Evolutionary conservation across 805 yeast species (phyloP), one percentile per base, ranked within the genome.

Genomic region (Candida palmyrensis): DNA sequence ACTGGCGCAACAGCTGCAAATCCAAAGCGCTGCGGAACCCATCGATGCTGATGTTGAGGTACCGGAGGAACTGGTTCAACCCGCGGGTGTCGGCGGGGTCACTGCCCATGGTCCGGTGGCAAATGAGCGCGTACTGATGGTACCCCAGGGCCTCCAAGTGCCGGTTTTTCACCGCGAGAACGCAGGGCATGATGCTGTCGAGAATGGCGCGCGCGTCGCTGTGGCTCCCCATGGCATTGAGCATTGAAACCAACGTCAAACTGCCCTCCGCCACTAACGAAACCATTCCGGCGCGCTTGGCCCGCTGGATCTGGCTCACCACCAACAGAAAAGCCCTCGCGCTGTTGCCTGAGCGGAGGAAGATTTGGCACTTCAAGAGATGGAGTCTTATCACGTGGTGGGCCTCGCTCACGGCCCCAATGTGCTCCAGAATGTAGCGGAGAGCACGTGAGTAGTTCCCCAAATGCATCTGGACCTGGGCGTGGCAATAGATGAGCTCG

Each of bases 271-370:
- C 60, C 1, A 67, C 51, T 6, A 72, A 48, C 0, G 70, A 49
- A 3, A 62, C 51, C 34, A 73, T 62, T 2, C 80, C 75, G 6
- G 71, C 60, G 3, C 51, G 47, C 14, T 66, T 63, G 0, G 82
- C 72, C 9, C 63, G 45, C 29, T 70, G 66, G 2, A 81, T 52
- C 32, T 76, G 65, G 39, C 73, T 74, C 5, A 73, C 48, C 0
- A 78, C 45, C 13, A 69, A 47, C 1, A 81, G 68, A 6, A 80
- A 41, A 0, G 73, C 75, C 36, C 81, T 62, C 7, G 69, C 51
- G 10, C 77, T 72, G 4, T 65, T 53, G 0, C 73, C 68, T 11
- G 70, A 50, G 4, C 54, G 43, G 16, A 68, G 43, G 37, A 76
- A 53, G 1, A 75, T 59, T 10, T 57, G 45, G 27, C 75, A 66